Evolutionary conservation across 768 basidiomycete genomes (phyloP).

Genomic region (Naganishia friedmannii): DNA sequence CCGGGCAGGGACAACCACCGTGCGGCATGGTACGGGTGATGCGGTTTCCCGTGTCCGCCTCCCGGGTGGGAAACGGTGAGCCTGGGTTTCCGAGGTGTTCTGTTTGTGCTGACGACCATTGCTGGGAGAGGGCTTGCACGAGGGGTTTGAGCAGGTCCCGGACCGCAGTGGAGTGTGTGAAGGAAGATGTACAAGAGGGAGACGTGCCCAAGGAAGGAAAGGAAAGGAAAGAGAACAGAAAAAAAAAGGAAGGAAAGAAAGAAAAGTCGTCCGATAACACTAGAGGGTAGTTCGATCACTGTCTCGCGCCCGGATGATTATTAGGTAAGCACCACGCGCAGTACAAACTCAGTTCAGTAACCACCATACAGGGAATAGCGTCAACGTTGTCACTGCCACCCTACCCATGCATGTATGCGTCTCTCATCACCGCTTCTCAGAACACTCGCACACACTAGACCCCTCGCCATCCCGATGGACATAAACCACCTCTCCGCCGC

Average conservation of each 20-base stretch:
- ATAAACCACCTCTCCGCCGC: neutral
- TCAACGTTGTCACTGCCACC: too few relatives aligned
- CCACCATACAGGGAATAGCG: too few relatives aligned
- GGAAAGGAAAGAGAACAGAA: too few relatives aligned
- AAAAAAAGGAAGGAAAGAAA: neutral
- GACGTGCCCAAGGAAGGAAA: neutral
- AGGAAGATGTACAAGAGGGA: neutral
- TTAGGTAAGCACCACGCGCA: constrained; percentile 14
- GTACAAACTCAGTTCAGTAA: too few relatives aligned
- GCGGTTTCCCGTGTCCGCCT: constrained; percentile 3
- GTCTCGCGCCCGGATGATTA: neutral
- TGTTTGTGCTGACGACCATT: neutral
- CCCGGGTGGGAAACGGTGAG: neutral
- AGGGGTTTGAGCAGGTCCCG: too few relatives aligned
- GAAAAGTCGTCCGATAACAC: neutral
- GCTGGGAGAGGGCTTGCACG: neutral
- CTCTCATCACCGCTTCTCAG: too few relatives aligned
- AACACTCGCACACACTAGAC: too few relatives aligned
- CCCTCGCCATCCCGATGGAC: neutral
- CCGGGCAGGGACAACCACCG: constrained; percentile 27
- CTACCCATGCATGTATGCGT: neutral
- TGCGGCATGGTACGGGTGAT: neutral
- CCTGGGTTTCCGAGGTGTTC: constrained; percentile 4
- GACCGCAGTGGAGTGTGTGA: too few relatives aligned
- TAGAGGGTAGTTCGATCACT: constrained; percentile 3